Evolutionary conservation across 345 rosid species (phyloP), one percentile per base, ranked within the genome.

Genomic region (Populus simonii): DNA sequence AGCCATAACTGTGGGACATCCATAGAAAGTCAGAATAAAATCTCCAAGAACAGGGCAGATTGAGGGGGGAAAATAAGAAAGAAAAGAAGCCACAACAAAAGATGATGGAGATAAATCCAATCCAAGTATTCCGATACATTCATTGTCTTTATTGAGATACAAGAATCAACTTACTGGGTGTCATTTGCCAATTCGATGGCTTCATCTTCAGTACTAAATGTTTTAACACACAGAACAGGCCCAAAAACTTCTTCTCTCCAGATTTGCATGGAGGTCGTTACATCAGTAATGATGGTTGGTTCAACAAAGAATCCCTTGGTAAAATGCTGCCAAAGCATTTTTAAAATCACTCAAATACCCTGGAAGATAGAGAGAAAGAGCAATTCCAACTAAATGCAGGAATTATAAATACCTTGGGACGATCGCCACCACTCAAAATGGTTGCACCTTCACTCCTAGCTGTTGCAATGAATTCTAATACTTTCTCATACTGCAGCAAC

Each of bases 191-290:
- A 86, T 22, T 90, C 92, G 70, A 94, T 90, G 71, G 99, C 98
- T 88, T 94, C 99, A 66, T 96, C 98, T 87, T 96, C 99, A 0
- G 91, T 87, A 41, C 88, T 74, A 84, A 96, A 96, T 71, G 98
- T 91, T 87, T 92, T 96, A 43, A 91, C 92, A 79, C 97, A 94
- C 2, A 96, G 86, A 78, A 94, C 95, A 73, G 99, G 98, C 78
- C 98, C 99, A 85, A 96, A 96, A 62, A 96, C 97, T 87, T 96
- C 99, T 77, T 96, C 99, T 81, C 93, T 94, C 99, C 99, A 96
- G 62, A 96, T 94, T 87, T 96, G 89, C 99, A 94, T 96, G 79
- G 95, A 91, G 71, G 91, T 90, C 36, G 88, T 87, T 75, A 94
- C 92, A 82, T 94, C 89, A 63, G 89, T 86, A 29, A 94, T 84